Evolutionary conservation across 176 grass and related monocot species (phyloP).

Genomic region (Zea mays): Zm-B73-REFERENCE-NAM-5.0 NC_050101.1:114541501-114542000

Average conservation of each 20-base stretch:
- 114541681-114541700: not conserved
- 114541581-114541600: not conserved
- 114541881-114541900: not conserved
- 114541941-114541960: constrained; percentile 65
- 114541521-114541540: not conserved
- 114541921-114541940: not conserved
- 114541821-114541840: too few relatives aligned
- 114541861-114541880: not conserved
- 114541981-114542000: constrained; percentile 63
- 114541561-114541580: not conserved
- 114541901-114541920: not conserved
- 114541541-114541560: not conserved
- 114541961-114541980: constrained; percentile 85
- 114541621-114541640: not conserved
- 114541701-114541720: not conserved
- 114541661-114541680: not conserved
- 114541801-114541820: not conserved
- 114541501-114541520: not conserved
- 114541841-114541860: too few relatives aligned
- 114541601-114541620: not conserved
- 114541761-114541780: not conserved
- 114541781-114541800: not conserved
- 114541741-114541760: not conserved
- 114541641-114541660: not conserved
- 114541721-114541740: too few relatives aligned